Conservation (phyloP, 306 rosid genomes). For the Fragaria iinumae region DNA sequence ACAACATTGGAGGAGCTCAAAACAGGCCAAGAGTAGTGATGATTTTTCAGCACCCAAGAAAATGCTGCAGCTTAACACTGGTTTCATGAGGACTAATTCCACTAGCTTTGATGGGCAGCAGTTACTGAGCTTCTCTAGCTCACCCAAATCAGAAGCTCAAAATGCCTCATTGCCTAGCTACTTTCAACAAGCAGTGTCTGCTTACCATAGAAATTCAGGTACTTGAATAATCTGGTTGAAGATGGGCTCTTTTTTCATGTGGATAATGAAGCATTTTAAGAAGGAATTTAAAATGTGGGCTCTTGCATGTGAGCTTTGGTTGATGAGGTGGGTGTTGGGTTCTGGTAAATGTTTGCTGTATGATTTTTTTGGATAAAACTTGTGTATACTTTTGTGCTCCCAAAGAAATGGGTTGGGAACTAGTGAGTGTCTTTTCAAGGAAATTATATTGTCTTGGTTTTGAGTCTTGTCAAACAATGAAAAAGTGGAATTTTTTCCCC, state of each 20-base stretch:
- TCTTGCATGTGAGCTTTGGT: slow-evolving; percentile 24
- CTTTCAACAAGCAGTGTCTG: slow-evolving; percentile 31
- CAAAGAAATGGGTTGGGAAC: slow-evolving; percentile 18
- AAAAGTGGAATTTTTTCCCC: not conserved
- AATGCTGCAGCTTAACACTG: slow-evolving; percentile 40
- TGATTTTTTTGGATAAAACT: not conserved
- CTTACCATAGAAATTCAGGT: slow-evolving; percentile 60
- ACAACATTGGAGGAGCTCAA: slow-evolving; percentile 48
- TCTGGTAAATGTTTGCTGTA: slow-evolving; percentile 12
- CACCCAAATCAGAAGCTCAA: slow-evolving; percentile 60
- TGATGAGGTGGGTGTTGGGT: slow-evolving; percentile 6
- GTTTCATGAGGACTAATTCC: slow-evolving; percentile 56
- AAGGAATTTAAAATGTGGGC: not conserved
- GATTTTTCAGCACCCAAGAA: slow-evolving; percentile 45
- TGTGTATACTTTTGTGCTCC: slow-evolving; percentile 19
- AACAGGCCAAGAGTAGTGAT: slow-evolving; percentile 41
- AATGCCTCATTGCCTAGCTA: slow-evolving; percentile 34
- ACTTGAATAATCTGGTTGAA: slow-evolving; percentile 8
- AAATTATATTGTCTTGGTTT: slow-evolving; percentile 31
- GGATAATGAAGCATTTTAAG: not conserved
- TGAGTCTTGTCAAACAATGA: slow-evolving; percentile 52
- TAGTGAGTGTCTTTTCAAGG: slow-evolving; percentile 64
- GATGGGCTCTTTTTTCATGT: not conserved
- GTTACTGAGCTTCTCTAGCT: slow-evolving; percentile 70
- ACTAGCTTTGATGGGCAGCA: slow-evolving; percentile 48